Percentiles rank a stretch among this genome's conserved stretches.
phyloP scores from a whole-genome alignment of 345 rosid species.

The thale cress (Arabidopsis thaliana) region TAIR10.1 NC_003070.9:5469001-5469500 shows the following conservation, averaged over 20 bases:
- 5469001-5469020: constrained; percentile 22
- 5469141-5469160: not conserved
- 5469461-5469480: not conserved
- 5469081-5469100: not conserved
- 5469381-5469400: not conserved
- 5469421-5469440: constrained; percentile 24
- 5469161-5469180: no score
- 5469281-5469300: not conserved
- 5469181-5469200: no score
- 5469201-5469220: not conserved
- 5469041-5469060: constrained; percentile 18
- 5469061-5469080: constrained; percentile 25
- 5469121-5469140: not conserved
- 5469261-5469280: not conserved
- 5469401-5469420: constrained; percentile 15
- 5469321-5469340: constrained; percentile 31
- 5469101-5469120: not conserved
- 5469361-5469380: not conserved
- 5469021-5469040: constrained; percentile 23
- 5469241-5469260: constrained; percentile 4
- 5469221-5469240: not conserved
- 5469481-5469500: constrained; percentile 3
- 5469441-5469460: constrained; percentile 4
- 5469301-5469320: constrained; percentile 8
- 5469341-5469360: not conserved